Evolutionary conservation across 176 grass and related monocot species (phyloP).

Genomic region (Avena sativa): DNA sequence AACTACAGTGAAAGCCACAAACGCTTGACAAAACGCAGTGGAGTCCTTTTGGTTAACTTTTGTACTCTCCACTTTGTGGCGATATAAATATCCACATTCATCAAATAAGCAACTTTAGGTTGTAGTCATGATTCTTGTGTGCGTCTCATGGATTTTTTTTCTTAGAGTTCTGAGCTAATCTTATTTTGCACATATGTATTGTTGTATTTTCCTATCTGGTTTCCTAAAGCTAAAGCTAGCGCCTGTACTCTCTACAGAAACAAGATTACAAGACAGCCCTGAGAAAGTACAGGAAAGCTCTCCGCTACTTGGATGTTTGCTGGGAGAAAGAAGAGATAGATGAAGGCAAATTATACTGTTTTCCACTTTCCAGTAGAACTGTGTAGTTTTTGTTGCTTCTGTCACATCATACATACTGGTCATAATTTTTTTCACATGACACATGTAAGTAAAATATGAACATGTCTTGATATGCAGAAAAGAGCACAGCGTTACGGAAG

Average conservation of each 20-base stretch:
- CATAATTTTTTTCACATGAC: slow-evolving; percentile 23
- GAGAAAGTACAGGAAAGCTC: slow-evolving; percentile 95
- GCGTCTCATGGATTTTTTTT: background rate
- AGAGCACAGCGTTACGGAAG: slow-evolving; percentile 84
- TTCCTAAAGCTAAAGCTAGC: slow-evolving; percentile 33
- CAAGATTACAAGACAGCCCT: slow-evolving; percentile 92
- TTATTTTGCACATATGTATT: slow-evolving; percentile 6
- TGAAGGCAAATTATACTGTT: slow-evolving; percentile 64
- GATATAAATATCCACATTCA: background rate
- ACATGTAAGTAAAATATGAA: slow-evolving; percentile 46
- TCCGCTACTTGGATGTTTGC: slow-evolving; percentile 94
- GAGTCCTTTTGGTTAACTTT: background rate
- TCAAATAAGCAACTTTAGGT: background rate
- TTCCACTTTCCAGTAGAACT: slow-evolving; percentile 14
- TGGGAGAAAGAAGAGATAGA: slow-evolving; percentile 99
- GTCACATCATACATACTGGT: slow-evolving; percentile 21
- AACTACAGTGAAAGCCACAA: background rate
- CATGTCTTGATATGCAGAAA: slow-evolving; percentile 61
- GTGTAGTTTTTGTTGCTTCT: slow-evolving; percentile 26
- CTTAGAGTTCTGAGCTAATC: background rate
- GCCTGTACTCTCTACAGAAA: slow-evolving; percentile 59
- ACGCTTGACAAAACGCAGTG: background rate
- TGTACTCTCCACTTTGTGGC: background rate
- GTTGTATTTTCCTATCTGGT: slow-evolving; percentile 22
- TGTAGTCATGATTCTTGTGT: background rate